These are phyloP conservation scores for Metarhizium rileyi DNA, from an alignment of 2,329 filamentous ascomycete species.

Conservation along the genomic window DNA sequence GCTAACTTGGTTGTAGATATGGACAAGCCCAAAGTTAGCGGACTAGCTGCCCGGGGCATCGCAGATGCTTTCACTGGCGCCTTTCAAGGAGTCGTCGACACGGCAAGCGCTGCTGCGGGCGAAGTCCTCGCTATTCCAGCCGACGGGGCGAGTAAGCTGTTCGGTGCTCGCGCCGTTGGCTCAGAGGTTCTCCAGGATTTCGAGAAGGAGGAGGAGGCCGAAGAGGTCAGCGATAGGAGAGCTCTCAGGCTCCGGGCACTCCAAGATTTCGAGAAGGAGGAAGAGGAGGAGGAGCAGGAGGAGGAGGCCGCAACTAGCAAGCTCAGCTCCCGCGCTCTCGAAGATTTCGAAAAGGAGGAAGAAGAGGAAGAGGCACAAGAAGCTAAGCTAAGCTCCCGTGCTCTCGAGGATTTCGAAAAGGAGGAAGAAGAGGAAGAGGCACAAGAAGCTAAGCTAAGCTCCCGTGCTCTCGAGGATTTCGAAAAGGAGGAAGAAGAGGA, in stretches of 20 bases:
- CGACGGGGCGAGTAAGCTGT: background rate
- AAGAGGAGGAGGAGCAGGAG: conserved; percentile 3
- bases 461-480: background rate
- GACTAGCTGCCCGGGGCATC: background rate
- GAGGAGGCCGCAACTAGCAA: too few relatives aligned
- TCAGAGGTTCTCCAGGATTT: background rate
- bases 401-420: background rate
- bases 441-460: too few relatives aligned
- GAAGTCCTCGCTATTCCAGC: background rate
- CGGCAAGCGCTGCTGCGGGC: background rate
- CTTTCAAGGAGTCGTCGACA: background rate
- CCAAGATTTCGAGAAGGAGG: background rate
- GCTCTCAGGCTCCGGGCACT: background rate
- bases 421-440: background rate
- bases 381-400: background rate
- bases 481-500: background rate
- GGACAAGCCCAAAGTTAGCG: background rate
- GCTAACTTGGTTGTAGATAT: too few relatives aligned
- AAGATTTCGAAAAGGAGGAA: conserved; percentile 1
- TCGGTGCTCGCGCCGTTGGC: background rate
- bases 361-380: background rate
- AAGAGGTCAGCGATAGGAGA: too few relatives aligned
- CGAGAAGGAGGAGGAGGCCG: background rate
- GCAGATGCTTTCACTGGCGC: background rate
- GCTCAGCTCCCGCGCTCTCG: background rate